Evolutionary conservation across 2,329 filamentous ascomycete species (phyloP).

Genomic region (Trichoderma oligosporum): DNA sequence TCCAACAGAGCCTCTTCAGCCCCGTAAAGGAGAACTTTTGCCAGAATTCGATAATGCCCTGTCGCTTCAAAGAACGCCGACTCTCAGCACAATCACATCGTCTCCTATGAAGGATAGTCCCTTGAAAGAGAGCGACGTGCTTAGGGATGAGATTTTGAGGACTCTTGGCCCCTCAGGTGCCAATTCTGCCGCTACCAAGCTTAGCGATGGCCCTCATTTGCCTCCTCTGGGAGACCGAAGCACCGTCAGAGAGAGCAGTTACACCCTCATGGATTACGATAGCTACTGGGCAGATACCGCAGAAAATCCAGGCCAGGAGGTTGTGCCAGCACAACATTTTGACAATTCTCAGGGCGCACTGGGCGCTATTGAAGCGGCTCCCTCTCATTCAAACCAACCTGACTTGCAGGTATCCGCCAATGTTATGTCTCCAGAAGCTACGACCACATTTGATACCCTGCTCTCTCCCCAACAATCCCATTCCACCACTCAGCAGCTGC

Average conservation of each 20-base stretch:
- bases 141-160: conserved; percentile 71
- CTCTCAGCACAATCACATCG: conserved; percentile 47
- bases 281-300: conserved; percentile 56
- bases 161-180: conserved; percentile 54
- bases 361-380: background rate
- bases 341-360: background rate
- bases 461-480: conserved; percentile 4
- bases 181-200: conserved; percentile 20
- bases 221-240: conserved; percentile 23
- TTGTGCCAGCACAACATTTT: background rate
- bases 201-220: conserved; percentile 21
- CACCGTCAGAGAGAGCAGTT: conserved; percentile 53
- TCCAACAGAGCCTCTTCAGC: conserved; percentile 45
- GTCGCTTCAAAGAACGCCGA: conserved; percentile 40
- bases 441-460: conserved; percentile 1
- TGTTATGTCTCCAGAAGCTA: background rate
- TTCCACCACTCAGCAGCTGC: background rate
- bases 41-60: conserved; percentile 34
- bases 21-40: conserved; percentile 35
- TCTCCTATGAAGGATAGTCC: conserved; percentile 60
- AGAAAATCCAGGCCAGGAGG: background rate
- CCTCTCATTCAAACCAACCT: background rate
- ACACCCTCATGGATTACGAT: conserved; percentile 63
- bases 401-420: background rate
- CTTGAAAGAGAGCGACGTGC: conserved; percentile 65